Base-by-base conservation (phyloP, 805 yeast genomes). In the Wickerhamiella spandovensis region DNA sequence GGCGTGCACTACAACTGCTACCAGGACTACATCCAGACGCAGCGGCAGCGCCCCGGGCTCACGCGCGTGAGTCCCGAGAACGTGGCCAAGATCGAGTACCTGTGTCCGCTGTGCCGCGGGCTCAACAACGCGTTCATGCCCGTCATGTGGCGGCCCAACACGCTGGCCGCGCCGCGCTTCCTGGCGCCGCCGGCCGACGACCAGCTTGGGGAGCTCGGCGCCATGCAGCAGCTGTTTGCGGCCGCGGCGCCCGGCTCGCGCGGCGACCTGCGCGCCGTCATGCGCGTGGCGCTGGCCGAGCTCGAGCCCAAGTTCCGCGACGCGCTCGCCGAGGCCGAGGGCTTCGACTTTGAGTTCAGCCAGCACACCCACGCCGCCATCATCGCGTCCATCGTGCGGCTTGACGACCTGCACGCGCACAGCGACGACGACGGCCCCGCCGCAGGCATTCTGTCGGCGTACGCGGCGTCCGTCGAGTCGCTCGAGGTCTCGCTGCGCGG, bases 51-150 rank as follows among this genome's bases (percentile, higher is more conserved):
- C 35, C 56, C 55, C 2, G 24, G 52, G 60, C 77, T 88, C 32
- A 84, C 95, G 0, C 72, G 95, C 61, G 85, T 89, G 47, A 71
- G 81, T 5, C 95, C 95, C 0, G 95, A 83, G 55, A 79, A 84
- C 54, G 66, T 72, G 12, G 79, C 79, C 25, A 77, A 77, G 51
- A 77, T 79, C 7, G 95, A 89, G 59, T 82, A 85, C 56, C 67
- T 85, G 23, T 90, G 98, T 61, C 97, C 97, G 0, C 72, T 90
- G 37, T 90, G 98, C 69, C 87, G 87, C 53, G 82, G 95, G 0
- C 70, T 90, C 44, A 84, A 83, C 61, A 90, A 90, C 61, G 73
- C 82, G 52, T 87, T 90, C 61, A 67, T 90, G 43, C 98, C 97
- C 0, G 70, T 84, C 1, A 61, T 82, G 35, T 82, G 85, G 78